phyloP scores from a whole-genome alignment of 257 asterid genomes.

The Solanum rostratum region DNA sequence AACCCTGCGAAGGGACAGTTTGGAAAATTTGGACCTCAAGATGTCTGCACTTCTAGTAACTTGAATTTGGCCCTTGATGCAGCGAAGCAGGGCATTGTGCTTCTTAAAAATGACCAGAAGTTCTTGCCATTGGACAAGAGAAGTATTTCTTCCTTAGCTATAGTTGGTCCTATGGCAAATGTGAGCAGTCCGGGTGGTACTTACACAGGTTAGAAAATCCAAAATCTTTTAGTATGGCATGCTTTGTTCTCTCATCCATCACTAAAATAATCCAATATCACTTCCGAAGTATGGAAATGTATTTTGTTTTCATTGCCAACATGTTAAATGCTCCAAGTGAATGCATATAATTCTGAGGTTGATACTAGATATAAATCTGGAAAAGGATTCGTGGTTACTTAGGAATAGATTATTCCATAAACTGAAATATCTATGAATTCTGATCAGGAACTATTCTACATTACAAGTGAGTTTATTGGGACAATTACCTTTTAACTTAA shows the following conservation, averaged over 20 bases:
- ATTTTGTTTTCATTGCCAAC: not conserved
- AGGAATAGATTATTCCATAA: not conserved
- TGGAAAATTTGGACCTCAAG: slow-evolving; percentile 32
- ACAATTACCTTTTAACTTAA: not conserved
- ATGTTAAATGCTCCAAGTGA: not conserved
- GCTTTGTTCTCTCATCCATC: not conserved
- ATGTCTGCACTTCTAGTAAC: slow-evolving; percentile 55
- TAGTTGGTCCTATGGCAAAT: slow-evolving; percentile 78
- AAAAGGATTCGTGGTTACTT: not conserved
- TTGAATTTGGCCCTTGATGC: slow-evolving; percentile 76
- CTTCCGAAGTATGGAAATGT: not conserved
- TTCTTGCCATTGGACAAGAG: slow-evolving; percentile 50
- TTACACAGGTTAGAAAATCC: slow-evolving; percentile 48
- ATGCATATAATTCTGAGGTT: not conserved
- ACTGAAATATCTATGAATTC: not conserved
- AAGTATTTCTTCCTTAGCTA: slow-evolving; percentile 48
- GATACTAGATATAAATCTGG: not conserved
- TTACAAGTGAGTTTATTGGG: not conserved
- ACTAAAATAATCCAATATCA: not conserved
- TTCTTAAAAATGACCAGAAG: slow-evolving; percentile 59
- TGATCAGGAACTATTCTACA: not conserved
- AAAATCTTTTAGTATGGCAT: not conserved
- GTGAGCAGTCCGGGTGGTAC: slow-evolving; percentile 64
- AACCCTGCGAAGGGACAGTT: slow-evolving; percentile 24
- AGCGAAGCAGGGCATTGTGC: slow-evolving; percentile 80